Percentiles rank a stretch among this genome's conserved stretches.
These are phyloP conservation scores for Camellia sinensis DNA, from an alignment of 148 eudicot species.

Conservation along the genomic window DNA sequence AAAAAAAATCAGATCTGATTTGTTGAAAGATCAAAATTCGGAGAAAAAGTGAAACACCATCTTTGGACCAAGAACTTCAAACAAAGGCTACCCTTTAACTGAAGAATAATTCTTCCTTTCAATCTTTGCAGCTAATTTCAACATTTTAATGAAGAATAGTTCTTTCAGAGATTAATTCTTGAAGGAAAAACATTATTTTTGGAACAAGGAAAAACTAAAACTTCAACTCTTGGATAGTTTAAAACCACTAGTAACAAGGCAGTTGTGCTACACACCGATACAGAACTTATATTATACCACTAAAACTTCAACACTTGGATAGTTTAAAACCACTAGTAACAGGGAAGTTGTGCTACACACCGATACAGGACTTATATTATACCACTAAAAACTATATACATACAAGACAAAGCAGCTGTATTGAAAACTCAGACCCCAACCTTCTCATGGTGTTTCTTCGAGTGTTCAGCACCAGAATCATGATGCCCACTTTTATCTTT, in stretches of 20 bases:
- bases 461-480: conserved; percentile 70
- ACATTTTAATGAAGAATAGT: background rate
- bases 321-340: background rate
- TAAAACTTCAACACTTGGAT: background rate
- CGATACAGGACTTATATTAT: background rate
- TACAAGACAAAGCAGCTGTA: background rate
- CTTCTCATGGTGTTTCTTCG: conserved; percentile 90
- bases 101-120: conserved; percentile 5
- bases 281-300: background rate
- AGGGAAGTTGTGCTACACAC: too few species aligned
- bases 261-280: too few species aligned
- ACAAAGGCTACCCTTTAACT: background rate
- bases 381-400: background rate
- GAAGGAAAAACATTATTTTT: background rate
- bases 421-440: conserved; percentile 31
- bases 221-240: background rate
- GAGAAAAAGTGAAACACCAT: background rate
- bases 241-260: background rate
- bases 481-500: conserved; percentile 75
- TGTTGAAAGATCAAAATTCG: background rate
- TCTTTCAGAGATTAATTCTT: background rate
- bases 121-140: background rate
- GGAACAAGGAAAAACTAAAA: conserved; percentile 5
- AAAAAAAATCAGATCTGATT: conserved; percentile 12
- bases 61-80: conserved; percentile 11